Evolutionary conservation across 176 grass and related monocot species (phyloP).

Genomic region (Poa annua): DNA sequence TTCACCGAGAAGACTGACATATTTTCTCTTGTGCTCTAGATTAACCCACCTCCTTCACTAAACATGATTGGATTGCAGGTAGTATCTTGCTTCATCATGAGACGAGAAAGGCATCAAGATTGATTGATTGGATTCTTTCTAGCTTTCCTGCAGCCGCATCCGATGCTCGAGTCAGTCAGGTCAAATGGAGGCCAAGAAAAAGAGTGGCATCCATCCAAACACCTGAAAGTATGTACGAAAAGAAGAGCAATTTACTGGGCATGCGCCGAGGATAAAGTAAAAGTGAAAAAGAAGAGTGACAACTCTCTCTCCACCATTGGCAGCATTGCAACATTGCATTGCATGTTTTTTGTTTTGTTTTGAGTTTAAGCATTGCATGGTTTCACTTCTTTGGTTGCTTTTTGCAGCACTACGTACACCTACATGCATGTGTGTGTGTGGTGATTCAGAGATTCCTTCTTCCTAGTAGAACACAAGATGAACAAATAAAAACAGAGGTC

Average conservation of each 20-base stretch:
- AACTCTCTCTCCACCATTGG: constrained; percentile 40
- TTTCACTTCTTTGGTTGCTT: constrained; percentile 41
- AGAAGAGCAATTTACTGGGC: constrained; percentile 54
- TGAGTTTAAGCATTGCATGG: too few relatives aligned
- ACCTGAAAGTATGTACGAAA: constrained; percentile 54
- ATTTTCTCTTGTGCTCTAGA: background rate
- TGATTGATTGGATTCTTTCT: constrained; percentile 52
- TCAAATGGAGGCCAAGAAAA: constrained; percentile 54
- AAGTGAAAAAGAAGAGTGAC: constrained; percentile 45
- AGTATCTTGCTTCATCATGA: constrained; percentile 14
- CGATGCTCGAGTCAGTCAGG: constrained; percentile 46
- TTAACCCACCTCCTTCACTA: background rate
- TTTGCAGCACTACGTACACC: constrained; percentile 29
- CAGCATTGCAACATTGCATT: constrained; percentile 2
- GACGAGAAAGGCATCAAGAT: constrained; percentile 36
- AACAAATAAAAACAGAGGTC: constrained; percentile 27
- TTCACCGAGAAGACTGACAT: background rate
- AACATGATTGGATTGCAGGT: constrained; percentile 29
- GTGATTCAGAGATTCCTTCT: constrained; percentile 36
- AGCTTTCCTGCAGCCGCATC: constrained; percentile 54
- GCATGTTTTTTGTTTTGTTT: too few relatives aligned
- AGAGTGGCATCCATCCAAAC: constrained; percentile 48
- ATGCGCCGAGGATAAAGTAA: constrained; percentile 48
- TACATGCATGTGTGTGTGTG: constrained; percentile 5
- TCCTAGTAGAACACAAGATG: background rate